phyloP scores from a whole-genome alignment of 164 flowering plant genomes.

The Echeveria elegans region DNA sequence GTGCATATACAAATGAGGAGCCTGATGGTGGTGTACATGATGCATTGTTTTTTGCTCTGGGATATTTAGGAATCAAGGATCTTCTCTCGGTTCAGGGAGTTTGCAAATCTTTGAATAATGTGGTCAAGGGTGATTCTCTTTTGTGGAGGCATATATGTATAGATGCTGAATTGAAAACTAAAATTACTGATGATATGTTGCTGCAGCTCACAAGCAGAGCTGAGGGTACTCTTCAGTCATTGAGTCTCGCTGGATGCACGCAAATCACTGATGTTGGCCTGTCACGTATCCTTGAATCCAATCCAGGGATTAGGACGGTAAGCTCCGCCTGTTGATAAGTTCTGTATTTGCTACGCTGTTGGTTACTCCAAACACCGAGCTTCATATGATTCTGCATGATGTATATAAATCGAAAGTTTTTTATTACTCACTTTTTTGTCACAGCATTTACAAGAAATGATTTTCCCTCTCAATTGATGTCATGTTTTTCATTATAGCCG shows the following conservation, averaged over 20 bases:
- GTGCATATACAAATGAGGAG: not conserved
- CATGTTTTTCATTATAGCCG: not conserved
- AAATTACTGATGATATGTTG: slow-evolving; percentile 60
- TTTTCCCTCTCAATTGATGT: not conserved
- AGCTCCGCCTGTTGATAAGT: not conserved
- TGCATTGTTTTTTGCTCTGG: slow-evolving; percentile 42
- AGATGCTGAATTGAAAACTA: slow-evolving; percentile 42
- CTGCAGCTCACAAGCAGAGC: slow-evolving; percentile 46
- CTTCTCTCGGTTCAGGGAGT: slow-evolving; percentile 57
- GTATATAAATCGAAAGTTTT: not conserved
- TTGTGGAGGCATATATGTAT: slow-evolving; percentile 65
- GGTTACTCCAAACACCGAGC: no score
- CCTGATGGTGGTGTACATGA: slow-evolving; percentile 36
- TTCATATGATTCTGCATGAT: not conserved
- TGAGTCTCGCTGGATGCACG: slow-evolving; percentile 48
- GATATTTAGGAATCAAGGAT: slow-evolving; percentile 53
- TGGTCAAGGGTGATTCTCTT: slow-evolving; percentile 40
- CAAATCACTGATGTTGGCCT: slow-evolving; percentile 56
- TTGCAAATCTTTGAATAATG: slow-evolving; percentile 37
- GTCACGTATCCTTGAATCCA: slow-evolving; percentile 50
- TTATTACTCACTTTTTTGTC: not conserved
- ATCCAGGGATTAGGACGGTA: slow-evolving; percentile 61
- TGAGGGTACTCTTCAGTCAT: slow-evolving; percentile 46
- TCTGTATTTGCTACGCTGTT: not conserved
- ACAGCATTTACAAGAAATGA: not conserved